Percentiles rank a stretch among this genome's conserved stretches.
phyloP scores from a whole-genome alignment of 495 filamentous ascomycete genomes.

The Talaromyces wortmannii region DNA sequence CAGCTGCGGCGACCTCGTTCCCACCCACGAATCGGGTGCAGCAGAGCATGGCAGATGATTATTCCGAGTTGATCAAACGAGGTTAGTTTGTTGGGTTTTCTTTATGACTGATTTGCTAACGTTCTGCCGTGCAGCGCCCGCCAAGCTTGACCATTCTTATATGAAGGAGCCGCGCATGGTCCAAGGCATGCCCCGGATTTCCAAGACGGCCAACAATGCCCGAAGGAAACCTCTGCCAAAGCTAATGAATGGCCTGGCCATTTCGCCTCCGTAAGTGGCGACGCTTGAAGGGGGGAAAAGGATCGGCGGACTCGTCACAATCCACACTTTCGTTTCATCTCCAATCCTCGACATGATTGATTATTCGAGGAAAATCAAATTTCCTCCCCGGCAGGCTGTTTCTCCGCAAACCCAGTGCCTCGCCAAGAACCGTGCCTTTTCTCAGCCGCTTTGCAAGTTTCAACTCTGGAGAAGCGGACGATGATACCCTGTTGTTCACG shows the following conservation, averaged over 20 bases:
- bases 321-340: background rate
- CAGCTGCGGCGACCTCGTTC: constrained; percentile 65
- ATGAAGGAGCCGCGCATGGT: constrained; percentile 85
- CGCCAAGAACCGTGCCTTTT: background rate
- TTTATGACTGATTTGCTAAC: background rate
- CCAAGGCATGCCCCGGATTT: constrained; percentile 63
- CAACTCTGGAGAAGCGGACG: too few relatives aligned
- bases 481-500: too few relatives aligned
- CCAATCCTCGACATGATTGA: background rate
- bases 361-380: background rate
- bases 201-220: constrained; percentile 51
- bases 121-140: constrained; percentile 47
- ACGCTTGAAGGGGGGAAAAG: background rate
- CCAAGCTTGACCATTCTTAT: constrained; percentile 73
- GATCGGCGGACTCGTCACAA: background rate
- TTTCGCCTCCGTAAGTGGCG: constrained; percentile 28
- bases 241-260: constrained; percentile 49
- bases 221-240: constrained; percentile 70
- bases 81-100: constrained; percentile 31
- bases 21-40: constrained; percentile 57
- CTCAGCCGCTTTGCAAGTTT: too few relatives aligned
- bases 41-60: constrained; percentile 59
- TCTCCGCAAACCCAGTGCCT: background rate
- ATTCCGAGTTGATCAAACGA: constrained; percentile 46
- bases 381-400: background rate